These are phyloP conservation scores for Lecanicillium sp. DNA, from an alignment of 2,329 filamentous ascomycete species.

Conservation along the genomic window DNA sequence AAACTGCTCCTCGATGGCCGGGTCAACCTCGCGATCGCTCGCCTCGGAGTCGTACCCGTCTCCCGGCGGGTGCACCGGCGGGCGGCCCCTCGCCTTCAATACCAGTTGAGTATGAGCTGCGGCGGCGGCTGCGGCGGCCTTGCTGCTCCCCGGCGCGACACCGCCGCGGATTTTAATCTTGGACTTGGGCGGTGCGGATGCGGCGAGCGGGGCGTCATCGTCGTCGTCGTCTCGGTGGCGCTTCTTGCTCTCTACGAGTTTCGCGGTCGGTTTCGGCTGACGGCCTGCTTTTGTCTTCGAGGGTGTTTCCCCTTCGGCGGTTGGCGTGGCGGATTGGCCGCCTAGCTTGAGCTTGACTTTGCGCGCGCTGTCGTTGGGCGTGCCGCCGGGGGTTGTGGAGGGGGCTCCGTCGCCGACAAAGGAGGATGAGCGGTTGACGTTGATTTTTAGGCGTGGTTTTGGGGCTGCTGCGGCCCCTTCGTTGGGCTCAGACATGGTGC, in stretches of 20 bases:
- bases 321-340: slow-evolving; percentile 30
- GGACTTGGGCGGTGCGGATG: slow-evolving; percentile 27
- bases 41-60: slow-evolving; percentile 96
- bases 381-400: slow-evolving; percentile 9
- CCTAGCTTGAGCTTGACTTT: slow-evolving; percentile 35
- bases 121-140: slow-evolving; percentile 10
- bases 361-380: slow-evolving; percentile 23
- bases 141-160: slow-evolving; percentile 8
- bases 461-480: slow-evolving; percentile 18
- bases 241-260: slow-evolving; percentile 52
- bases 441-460: slow-evolving; percentile 31
- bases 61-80: slow-evolving; percentile 62
- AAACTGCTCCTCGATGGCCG: slow-evolving; percentile 82
- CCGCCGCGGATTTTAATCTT: slow-evolving; percentile 45
- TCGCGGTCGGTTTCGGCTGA: slow-evolving; percentile 50
- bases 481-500: slow-evolving; percentile 20
- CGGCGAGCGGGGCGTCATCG: slow-evolving; percentile 32
- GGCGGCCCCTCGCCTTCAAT: slow-evolving; percentile 58
- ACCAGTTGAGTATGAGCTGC: slow-evolving; percentile 28
- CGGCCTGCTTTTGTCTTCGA: slow-evolving; percentile 52
- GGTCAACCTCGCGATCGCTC: slow-evolving; percentile 80
- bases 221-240: slow-evolving; percentile 47
- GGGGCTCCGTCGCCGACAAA: slow-evolving; percentile 19
- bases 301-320: slow-evolving; percentile 16
- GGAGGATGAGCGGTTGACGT: slow-evolving; percentile 27